These are phyloP conservation scores for Boletus sp. DNA, from an alignment of 1,284 basidiomycete species.

Conservation along the genomic window DNA sequence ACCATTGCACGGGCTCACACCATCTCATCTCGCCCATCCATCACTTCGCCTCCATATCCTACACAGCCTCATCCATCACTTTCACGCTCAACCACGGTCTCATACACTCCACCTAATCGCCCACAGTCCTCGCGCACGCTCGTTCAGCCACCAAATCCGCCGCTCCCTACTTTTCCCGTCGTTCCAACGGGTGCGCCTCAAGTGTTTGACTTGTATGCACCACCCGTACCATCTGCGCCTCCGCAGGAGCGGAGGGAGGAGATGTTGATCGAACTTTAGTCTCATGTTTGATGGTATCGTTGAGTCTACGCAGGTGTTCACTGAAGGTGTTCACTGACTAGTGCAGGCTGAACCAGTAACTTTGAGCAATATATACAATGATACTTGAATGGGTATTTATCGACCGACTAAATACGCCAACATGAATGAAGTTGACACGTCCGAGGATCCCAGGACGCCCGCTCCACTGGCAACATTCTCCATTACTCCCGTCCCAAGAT, in stretches of 20 bases:
- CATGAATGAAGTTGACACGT: too few species aligned
- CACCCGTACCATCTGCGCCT: conserved; percentile 52
- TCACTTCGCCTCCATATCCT: conserved; percentile 22
- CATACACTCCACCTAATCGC: conserved; percentile 14
- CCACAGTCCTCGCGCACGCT: conserved; percentile 13
- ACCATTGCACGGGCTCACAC: conserved; percentile 30
- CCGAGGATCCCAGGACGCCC: too few species aligned
- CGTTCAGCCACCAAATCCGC: conserved; percentile 12
- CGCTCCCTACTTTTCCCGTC: conserved; percentile 27
- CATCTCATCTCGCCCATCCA: conserved; percentile 27
- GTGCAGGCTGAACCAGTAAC: too few species aligned
- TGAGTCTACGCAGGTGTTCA: neutral
- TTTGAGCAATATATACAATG: too few species aligned
- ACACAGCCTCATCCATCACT: conserved; percentile 23
- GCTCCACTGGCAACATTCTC: too few species aligned
- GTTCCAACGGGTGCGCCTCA: conserved; percentile 65
- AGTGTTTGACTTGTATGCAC: conserved; percentile 52
- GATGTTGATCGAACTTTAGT: conserved; percentile 75
- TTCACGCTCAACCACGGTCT: conserved; percentile 27
- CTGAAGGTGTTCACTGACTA: too few species aligned
- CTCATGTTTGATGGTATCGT: neutral
- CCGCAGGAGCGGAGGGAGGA: conserved; percentile 81
- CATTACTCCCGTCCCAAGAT: too few species aligned
- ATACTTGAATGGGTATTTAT: too few species aligned
- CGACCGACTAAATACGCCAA: too few species aligned